Evolutionary conservation across 2,329 filamentous ascomycete species (phyloP).

Genomic region (Fusarium armeniacum): DNA sequence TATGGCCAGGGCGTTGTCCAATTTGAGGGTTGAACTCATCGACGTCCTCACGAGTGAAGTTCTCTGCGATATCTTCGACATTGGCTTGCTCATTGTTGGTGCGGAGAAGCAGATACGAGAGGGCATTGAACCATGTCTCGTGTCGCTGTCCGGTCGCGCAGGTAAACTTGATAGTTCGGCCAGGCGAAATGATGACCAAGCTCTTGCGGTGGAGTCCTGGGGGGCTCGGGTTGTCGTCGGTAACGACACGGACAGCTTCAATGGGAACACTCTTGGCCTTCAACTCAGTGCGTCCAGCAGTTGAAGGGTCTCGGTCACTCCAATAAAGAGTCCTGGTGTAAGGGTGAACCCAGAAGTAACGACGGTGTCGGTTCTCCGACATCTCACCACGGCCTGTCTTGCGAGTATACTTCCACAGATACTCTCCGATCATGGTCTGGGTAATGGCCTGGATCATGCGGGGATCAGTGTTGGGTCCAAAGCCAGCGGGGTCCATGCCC

Average conservation of each 20-base stretch:
- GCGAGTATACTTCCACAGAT: conserved; percentile 98
- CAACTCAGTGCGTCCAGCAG: conserved; percentile 81
- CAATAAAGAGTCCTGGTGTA: conserved; percentile 98
- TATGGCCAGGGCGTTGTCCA: conserved; percentile 52
- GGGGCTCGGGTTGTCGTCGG: conserved; percentile 94
- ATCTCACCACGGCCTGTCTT: conserved; percentile 91
- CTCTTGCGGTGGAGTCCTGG: conserved; percentile 96
- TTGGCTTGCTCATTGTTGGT: conserved; percentile 75
- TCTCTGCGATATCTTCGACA: conserved; percentile 69
- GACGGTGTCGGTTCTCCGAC: conserved; percentile 89
- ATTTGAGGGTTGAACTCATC: conserved; percentile 86
- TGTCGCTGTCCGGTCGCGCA: conserved; percentile 93
- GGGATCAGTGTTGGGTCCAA: conserved; percentile 84
- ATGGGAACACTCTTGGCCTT: conserved; percentile 91
- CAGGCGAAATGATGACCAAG: conserved; percentile 88
- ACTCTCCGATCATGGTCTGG: conserved; percentile 99
- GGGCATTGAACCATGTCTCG: conserved; percentile 98
- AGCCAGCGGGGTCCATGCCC: conserved; percentile 67
- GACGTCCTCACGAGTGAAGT: conserved; percentile 73
- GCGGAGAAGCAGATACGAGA: conserved; percentile 90
- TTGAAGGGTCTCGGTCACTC: conserved; percentile 90
- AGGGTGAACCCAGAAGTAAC: conserved; percentile 99
- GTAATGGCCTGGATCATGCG: conserved; percentile 99
- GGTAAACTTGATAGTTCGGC: conserved; percentile 92
- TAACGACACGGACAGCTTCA: conserved; percentile 90